These are phyloP conservation scores for Protoeuglena noctilucae DNA, from an alignment of 139 green algal species.

Conservation along the genomic window DNA sequence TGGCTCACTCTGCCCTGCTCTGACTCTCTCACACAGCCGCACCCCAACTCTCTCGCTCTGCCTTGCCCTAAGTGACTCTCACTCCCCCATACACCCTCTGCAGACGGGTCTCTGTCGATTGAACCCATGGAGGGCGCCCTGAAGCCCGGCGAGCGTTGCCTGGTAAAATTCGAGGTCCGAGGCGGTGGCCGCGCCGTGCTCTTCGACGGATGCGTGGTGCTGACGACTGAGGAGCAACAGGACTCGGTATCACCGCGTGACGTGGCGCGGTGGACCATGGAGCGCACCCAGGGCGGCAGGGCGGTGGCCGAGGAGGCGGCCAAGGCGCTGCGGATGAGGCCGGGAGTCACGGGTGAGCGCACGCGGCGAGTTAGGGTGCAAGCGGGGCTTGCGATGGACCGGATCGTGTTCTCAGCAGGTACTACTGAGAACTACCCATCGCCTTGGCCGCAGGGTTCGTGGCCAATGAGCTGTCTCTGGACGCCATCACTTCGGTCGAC, in stretches of 20 bases:
- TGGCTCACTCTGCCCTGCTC: too few relatives aligned
- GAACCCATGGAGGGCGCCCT: neutral
- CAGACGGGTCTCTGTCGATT: neutral
- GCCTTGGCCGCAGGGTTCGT: too few relatives aligned
- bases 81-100: too few relatives aligned
- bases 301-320: neutral
- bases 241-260: neutral
- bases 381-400: too few relatives aligned
- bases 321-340: neutral
- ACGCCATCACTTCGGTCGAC: too few relatives aligned
- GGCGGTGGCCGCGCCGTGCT: neutral
- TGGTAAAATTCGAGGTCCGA: neutral
- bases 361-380: too few relatives aligned
- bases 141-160: neutral
- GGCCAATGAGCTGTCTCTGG: too few relatives aligned
- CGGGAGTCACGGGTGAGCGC: neutral
- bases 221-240: neutral
- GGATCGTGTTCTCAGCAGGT: too few relatives aligned
- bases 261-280: neutral
- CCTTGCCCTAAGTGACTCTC: too few relatives aligned
- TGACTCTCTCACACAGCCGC: too few relatives aligned
- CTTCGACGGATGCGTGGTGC: neutral
- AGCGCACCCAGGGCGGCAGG: neutral
- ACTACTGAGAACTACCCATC: too few relatives aligned
- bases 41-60: too few relatives aligned